Evolutionary conservation across 441 rosid genomes (phyloP), one percentile per base, ranked within the genome.

Genomic region (Geranium incanum): DNA sequence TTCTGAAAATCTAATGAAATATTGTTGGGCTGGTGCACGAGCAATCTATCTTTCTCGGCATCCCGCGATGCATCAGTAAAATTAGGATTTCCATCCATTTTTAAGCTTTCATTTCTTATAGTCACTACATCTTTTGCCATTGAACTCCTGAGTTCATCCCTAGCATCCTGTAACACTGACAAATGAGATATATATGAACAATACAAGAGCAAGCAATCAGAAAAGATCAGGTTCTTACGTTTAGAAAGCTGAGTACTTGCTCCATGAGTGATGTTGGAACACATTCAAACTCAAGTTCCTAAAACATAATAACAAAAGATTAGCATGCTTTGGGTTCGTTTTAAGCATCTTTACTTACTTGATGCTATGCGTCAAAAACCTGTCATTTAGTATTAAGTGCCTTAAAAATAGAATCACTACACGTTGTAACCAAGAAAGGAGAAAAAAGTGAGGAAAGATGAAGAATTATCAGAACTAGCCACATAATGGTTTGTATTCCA

Each of bases 201-300:
- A 52, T 63, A 37, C n/a, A 69, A 28, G 28, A 68, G 38, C 45
- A 73, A 73, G n/a, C 68, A 19, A 66, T 19, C 18, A 70, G 66
- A 71, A 66, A 73, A 63, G 55, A 60, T 28, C 66, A 21, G 65
- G 45, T 72, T 73, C 92, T 73, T 84, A 95, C 97, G 74, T 95
- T 95, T 68, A 92, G 77, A 85, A 95, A 95, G 72, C 69, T 79
- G 77, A 92, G 87, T 76, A 95, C 92, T 72, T 87, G 91, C 74
- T 95, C 98, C 97, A 92, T 86, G 70, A 92, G 91, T 78, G 95
- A 95, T 67, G 84, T 84, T 77, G 99, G 92, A 80, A 92, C 98
- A 73, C 97, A 95, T 83, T 95, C 99, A 84, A 95, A 95, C 74
- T 85, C 89, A 21, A 81, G 81, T 67, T 90, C 97, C 99, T 95